phyloP scores from a whole-genome alignment of 1,139 yeast genomes.

The Suhomyces panamericanus region DNA sequence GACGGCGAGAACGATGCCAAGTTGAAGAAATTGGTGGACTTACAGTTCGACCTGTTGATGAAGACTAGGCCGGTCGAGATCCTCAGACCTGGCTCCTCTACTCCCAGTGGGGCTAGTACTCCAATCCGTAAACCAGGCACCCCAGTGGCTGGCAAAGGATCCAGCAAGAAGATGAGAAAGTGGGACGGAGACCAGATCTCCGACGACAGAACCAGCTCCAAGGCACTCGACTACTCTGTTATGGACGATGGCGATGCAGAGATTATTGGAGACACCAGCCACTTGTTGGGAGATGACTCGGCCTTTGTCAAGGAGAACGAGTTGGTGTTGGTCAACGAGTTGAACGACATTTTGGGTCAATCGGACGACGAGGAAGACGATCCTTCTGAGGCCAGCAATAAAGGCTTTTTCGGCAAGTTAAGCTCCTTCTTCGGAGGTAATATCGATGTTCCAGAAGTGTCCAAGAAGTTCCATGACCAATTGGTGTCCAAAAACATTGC shows the following conservation, averaged over 20 bases:
- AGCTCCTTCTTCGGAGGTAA: conserved; percentile 43
- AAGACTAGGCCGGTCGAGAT: conserved; percentile 26
- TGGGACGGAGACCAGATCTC: conserved; percentile 40
- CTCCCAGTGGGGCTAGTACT: conserved; percentile 16
- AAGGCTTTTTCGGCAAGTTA: conserved; percentile 38
- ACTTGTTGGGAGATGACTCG: conserved; percentile 27
- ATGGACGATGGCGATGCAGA: conserved; percentile 29
- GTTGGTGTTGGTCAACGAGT: conserved; percentile 44
- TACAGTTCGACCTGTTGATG: conserved; percentile 37
- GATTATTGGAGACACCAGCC: conserved; percentile 47
- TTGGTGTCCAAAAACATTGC: conserved; percentile 46
- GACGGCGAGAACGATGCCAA: conserved; percentile 19
- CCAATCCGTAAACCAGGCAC: conserved; percentile 18
- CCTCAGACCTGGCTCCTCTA: conserved; percentile 10
- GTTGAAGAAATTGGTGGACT: conserved; percentile 38
- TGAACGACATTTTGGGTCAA: conserved; percentile 42
- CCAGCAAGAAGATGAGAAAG: conserved; percentile 43
- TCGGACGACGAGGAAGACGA: conserved; percentile 27
- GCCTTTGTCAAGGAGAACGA: conserved; percentile 44
- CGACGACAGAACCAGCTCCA: conserved; percentile 15
- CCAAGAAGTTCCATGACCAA: conserved; percentile 46
- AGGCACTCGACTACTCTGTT: conserved; percentile 38
- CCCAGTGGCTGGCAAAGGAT: conserved; percentile 9
- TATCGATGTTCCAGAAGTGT: conserved; percentile 38
- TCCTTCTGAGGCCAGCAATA: conserved; percentile 3